phyloP scores from a whole-genome alignment of 306 rosid genomes.

The Corylus americana region DNA sequence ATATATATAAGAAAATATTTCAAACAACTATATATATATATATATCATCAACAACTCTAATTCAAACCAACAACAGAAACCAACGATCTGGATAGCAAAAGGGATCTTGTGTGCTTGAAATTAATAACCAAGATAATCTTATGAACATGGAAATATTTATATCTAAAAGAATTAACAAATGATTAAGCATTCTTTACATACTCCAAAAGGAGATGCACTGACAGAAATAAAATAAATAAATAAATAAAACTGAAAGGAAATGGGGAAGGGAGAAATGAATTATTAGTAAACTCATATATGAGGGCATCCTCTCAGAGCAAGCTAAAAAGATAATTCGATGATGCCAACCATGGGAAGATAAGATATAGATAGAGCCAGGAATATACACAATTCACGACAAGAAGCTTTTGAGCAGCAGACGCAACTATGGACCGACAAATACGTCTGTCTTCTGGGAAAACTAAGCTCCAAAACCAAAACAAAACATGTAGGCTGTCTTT shows the following conservation, averaged over 20 bases:
- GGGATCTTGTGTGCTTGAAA: neutral
- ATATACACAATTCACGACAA: slow-evolving; percentile 46
- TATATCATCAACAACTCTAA: too few species aligned
- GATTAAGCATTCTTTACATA: slow-evolving; percentile 3
- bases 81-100: neutral
- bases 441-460: slow-evolving; percentile 3
- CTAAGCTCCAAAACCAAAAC: slow-evolving; percentile 44
- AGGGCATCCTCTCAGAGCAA: slow-evolving; percentile 17
- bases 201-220: slow-evolving; percentile 12
- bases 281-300: slow-evolving; percentile 19
- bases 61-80: too few species aligned
- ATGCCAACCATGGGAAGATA: slow-evolving; percentile 17
- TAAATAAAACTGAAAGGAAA: slow-evolving; percentile 10
- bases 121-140: neutral
- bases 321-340: neutral
- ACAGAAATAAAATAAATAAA: slow-evolving; percentile 19
- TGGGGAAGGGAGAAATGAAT: slow-evolving; percentile 1
- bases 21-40: too few species aligned
- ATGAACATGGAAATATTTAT: neutral
- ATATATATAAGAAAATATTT: too few species aligned
- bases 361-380: slow-evolving; percentile 40
- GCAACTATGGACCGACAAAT: slow-evolving; percentile 34
- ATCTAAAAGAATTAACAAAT: slow-evolving; percentile 40
- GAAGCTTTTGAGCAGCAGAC: slow-evolving; percentile 41
- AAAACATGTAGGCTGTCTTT: slow-evolving; percentile 29